Evolutionary conservation across 371 early-diverging fungal genomes (phyloP).

Genomic region (Haplosporangium sp.): DNA sequence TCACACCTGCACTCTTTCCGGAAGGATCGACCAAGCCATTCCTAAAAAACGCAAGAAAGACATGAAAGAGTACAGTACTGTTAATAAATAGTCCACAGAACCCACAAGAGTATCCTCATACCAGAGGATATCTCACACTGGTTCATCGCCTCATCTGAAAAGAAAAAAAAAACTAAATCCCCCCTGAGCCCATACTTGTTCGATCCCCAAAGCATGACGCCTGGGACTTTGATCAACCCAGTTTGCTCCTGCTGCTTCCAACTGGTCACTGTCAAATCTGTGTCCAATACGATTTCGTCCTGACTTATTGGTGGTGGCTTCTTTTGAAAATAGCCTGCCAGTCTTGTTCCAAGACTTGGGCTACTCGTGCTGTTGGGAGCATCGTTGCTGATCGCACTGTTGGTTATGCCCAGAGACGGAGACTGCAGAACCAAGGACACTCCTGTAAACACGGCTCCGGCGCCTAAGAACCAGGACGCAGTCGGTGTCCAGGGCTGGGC

Average conservation of each 20-base stretch:
- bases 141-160: not conserved
- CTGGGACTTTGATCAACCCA: slow-evolving; percentile 36
- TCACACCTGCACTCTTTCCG: slow-evolving; percentile 38
- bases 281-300: slow-evolving; percentile 39
- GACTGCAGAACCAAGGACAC: slow-evolving; percentile 36
- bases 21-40: slow-evolving; percentile 46
- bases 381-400: slow-evolving; percentile 2
- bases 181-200: slow-evolving; percentile 38
- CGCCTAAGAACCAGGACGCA: slow-evolving; percentile 28
- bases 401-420: slow-evolving; percentile 20
- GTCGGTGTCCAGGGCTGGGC: slow-evolving; percentile 9
- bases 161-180: not conserved
- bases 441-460: slow-evolving; percentile 41
- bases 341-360: slow-evolving; percentile 13
- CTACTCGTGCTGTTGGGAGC: not conserved
- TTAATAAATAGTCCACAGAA: not conserved
- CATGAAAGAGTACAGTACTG: not conserved
- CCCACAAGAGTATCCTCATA: too few species aligned
- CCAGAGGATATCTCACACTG: not conserved
- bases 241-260: slow-evolving; percentile 58
- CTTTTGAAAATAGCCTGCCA: slow-evolving; percentile 19
- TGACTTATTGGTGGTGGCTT: slow-evolving; percentile 27
- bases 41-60: slow-evolving; percentile 10
- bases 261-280: slow-evolving; percentile 48
- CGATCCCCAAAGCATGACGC: slow-evolving; percentile 56